These are phyloP conservation scores for Pascua guehoae DNA, from an alignment of 1,284 basidiomycete genomes.

Conservation along the genomic window DNA sequence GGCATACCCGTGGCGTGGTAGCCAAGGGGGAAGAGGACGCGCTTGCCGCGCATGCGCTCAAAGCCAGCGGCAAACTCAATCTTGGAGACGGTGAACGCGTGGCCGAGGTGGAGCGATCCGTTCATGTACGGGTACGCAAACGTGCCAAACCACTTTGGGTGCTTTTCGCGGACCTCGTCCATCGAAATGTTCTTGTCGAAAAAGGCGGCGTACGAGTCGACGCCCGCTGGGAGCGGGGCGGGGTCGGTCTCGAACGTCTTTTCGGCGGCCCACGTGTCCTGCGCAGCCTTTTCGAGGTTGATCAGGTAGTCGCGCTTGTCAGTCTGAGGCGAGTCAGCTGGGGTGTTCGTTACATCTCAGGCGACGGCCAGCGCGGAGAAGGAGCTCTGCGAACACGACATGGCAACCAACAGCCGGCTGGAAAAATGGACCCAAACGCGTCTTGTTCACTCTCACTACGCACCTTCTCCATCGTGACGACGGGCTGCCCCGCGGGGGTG, in stretches of 20 bases:
- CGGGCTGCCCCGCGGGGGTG: constrained; percentile 33
- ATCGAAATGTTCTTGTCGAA: constrained; percentile 51
- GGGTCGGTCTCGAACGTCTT: constrained; percentile 75
- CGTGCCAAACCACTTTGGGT: constrained; percentile 96
- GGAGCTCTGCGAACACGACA: neutral
- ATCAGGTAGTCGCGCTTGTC: constrained; percentile 86
- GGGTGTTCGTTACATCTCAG: neutral
- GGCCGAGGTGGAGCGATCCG: constrained; percentile 92
- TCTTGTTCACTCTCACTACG: neutral
- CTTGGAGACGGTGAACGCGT: constrained; percentile 98
- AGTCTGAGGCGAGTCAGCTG: constrained; percentile 58
- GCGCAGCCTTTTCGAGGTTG: constrained; percentile 77
- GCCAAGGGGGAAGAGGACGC: constrained; percentile 90
- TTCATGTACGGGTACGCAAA: constrained; percentile 99
- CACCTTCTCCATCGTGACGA: constrained; percentile 47
- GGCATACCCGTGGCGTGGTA: constrained; percentile 98
- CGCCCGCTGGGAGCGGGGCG: constrained; percentile 64
- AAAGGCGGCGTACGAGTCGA: constrained; percentile 58
- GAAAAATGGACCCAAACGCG: neutral
- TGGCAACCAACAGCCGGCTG: neutral
- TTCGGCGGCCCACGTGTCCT: constrained; percentile 65
- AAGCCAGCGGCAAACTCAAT: constrained; percentile 96
- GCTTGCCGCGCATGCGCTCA: constrained; percentile 91
- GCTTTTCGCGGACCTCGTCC: constrained; percentile 56
- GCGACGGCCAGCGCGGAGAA: neutral